Evolutionary conservation across 2,329 filamentous ascomycete genomes (phyloP), one percentile per base, ranked within the genome.

Genomic region (Atkinsonella texensis): DNA sequence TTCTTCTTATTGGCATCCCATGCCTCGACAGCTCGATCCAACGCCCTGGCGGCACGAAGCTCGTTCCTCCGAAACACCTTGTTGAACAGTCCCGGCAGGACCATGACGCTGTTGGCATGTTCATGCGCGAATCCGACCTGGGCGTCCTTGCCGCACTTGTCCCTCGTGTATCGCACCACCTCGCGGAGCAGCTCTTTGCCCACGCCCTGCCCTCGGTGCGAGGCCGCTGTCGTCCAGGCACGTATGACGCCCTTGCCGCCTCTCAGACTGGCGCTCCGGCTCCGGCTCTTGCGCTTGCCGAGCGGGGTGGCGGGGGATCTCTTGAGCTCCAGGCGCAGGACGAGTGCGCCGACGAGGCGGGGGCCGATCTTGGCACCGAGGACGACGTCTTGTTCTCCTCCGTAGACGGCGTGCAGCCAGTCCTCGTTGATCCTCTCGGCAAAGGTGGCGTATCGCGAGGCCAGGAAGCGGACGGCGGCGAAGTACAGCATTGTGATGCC

Each of bases 141-240:
- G 2, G 79, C 80, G 35, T 80, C 81, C 53, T 78, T 78, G 42
- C 87, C 86, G 53, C 84, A 84, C 61, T 77, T 79, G 65, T 83
- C 81, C 58, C 78, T 77, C 54, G 85, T 84, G 51, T 84, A 65
- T 52, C 75, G 74, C 2, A 90, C 81, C 1, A 85, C 87, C 58
- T 87, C 84, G 58, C 84, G 78, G 46, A 95, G 72, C 60, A 95
- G 68, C 33, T 82, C 83, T 41, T 72, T 75, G 2, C 89, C 89
- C 23, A 94, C 73, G 0, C 89, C 88, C 55, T 80, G 79, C 33
- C 79, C 74, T 28, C 89, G 77, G 65, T 88, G 89, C 58, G 75
- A 74, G 48, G 82, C 68, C 62, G 76, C 75, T 1, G 89, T 87
- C 2, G 88, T 91, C 89, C 89, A 95, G 1, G 86, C 89, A 31